phyloP scores from a whole-genome alignment of 305 asterid species.

The Fraxinus sp. region DNA sequence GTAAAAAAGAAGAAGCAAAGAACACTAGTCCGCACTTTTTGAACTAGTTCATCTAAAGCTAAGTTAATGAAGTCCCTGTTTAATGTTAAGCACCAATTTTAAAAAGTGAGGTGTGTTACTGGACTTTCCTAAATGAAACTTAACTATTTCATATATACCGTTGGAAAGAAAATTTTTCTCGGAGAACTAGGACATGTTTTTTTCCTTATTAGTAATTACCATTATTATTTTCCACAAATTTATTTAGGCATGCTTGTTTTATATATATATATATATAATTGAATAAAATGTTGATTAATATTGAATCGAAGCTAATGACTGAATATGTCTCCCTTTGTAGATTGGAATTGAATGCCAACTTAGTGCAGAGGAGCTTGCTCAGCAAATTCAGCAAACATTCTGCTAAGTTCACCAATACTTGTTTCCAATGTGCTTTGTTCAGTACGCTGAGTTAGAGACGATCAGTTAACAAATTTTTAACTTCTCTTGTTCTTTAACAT shows the following conservation, averaged over 20 bases:
- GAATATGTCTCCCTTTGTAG: conserved; percentile 29
- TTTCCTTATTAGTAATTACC: not conserved
- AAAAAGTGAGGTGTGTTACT: not conserved
- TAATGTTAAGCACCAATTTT: not conserved
- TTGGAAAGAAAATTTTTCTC: conserved; percentile 15
- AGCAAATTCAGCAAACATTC: conserved; percentile 81
- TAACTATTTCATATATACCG: not conserved
- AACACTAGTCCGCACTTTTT: not conserved
- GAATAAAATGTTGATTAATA: not conserved
- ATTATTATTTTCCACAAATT: not conserved
- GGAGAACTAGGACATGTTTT: conserved; percentile 19
- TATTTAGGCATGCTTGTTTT: not conserved
- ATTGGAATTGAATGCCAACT: conserved; percentile 92
- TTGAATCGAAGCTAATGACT: conserved; percentile 23
- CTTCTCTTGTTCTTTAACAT: not conserved
- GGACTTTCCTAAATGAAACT: not conserved
- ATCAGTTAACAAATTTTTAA: not conserved
- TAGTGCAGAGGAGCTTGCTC: conserved; percentile 89
- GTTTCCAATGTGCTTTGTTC: not conserved
- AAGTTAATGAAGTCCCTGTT: not conserved
- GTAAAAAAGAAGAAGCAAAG: not conserved
- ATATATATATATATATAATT: not conserved
- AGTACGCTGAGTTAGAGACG: not conserved
- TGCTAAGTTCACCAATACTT: conserved; percentile 30
- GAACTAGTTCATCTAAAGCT: not conserved